Conservation (phyloP, 306 rosid species). For the Rubus idaeus region DNA sequence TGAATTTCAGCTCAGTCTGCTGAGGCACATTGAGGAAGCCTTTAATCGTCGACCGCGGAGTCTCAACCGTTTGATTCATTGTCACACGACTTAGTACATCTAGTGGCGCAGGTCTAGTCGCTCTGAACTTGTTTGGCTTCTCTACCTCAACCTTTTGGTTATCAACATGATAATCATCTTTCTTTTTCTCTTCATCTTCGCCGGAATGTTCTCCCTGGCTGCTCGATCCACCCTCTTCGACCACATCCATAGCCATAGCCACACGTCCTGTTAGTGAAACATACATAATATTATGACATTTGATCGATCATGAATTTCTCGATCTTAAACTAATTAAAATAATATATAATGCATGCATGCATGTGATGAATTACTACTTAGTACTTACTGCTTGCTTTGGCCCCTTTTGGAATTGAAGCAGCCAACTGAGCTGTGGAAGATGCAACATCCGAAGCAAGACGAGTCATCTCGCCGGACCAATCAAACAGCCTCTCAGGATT, state of each 20-base stretch:
- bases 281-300: neutral
- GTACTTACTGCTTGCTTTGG: constrained; percentile 36
- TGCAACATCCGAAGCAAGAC: constrained; percentile 54
- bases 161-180: neutral
- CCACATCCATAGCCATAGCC: constrained; percentile 43
- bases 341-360: no score
- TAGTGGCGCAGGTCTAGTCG: constrained; percentile 45
- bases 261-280: constrained; percentile 37
- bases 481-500: constrained; percentile 38
- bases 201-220: constrained; percentile 28
- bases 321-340: no score
- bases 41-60: no score
- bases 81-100: constrained; percentile 49
- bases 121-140: constrained; percentile 11
- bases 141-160: constrained; percentile 19
- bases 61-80: constrained; percentile 44
- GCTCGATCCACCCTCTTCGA: constrained; percentile 38
- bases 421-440: constrained; percentile 45
- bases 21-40: no score
- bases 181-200: constrained; percentile 24
- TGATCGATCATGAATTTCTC: no score
- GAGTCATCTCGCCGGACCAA: constrained; percentile 47
- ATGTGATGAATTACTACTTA: neutral
- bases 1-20: constrained; percentile 53
- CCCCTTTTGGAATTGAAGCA: constrained; percentile 47